phyloP scores from a whole-genome alignment of 768 basidiomycete species.

The Macrolepiota albuminosa region DNA sequence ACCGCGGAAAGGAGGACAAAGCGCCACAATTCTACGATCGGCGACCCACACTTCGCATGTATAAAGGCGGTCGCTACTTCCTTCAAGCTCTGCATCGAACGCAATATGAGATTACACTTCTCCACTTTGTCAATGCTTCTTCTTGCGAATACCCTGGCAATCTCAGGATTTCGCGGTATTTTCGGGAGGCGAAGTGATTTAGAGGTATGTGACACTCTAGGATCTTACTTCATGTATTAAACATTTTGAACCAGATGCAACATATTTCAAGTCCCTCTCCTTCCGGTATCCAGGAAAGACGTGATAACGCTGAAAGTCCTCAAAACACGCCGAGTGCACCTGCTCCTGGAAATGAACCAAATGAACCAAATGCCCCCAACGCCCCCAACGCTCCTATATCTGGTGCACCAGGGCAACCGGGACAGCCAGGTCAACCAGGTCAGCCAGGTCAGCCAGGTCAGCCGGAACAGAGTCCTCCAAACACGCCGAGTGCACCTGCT shows the following conservation, averaged over 20 bases:
- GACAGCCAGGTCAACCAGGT: not conserved
- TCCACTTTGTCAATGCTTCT: not conserved
- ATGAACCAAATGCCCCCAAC: not conserved
- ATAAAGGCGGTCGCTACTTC: not conserved
- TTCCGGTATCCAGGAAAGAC: not conserved
- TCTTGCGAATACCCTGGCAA: not conserved
- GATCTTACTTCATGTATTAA: too few relatives aligned
- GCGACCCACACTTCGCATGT: constrained; percentile 2
- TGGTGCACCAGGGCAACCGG: not conserved
- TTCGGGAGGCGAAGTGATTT: not conserved
- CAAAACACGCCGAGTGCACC: not conserved
- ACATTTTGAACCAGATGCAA: not conserved
- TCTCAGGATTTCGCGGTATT: not conserved
- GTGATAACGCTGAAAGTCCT: not conserved
- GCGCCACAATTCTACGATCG: not conserved
- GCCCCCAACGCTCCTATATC: not conserved
- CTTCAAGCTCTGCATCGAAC: not conserved
- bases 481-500: not conserved
- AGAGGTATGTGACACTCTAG: not conserved
- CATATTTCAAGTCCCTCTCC: too few relatives aligned
- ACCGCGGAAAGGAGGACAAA: not conserved
- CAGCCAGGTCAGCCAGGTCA: not conserved
- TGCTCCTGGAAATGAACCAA: not conserved
- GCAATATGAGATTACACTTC: not conserved
- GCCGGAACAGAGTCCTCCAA: not conserved